phyloP scores from a whole-genome alignment of 164 flowering plant species.

The Cinnamomum chago region DNA sequence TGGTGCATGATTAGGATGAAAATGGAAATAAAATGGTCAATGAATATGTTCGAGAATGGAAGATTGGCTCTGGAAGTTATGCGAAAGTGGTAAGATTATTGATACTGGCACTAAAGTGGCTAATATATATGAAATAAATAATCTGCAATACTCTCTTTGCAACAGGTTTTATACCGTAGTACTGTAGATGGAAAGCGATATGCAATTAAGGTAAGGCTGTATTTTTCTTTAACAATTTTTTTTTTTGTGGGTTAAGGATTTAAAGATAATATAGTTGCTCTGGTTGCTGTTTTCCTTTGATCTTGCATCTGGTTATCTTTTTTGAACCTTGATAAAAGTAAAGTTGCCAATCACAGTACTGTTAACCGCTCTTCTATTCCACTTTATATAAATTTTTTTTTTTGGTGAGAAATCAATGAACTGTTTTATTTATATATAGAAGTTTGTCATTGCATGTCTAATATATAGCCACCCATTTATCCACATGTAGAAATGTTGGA shows the following conservation, averaged over 20 bases:
- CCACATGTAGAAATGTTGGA: not conserved
- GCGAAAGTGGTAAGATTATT: constrained; percentile 81
- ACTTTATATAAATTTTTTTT: not conserved
- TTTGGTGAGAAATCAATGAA: not conserved
- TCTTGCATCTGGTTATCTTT: not conserved
- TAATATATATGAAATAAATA: not conserved
- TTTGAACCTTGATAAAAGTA: not conserved
- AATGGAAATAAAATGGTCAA: constrained; percentile 85
- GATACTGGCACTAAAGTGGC: not conserved
- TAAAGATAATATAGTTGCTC: not conserved
- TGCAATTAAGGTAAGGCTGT: constrained; percentile 68
- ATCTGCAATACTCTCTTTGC: not conserved
- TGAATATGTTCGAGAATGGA: constrained; percentile 76
- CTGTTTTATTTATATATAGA: not conserved
- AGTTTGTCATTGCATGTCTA: not conserved
- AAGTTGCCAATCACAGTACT: not conserved
- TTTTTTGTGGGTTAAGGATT: not conserved
- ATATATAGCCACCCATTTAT: not conserved
- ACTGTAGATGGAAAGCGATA: constrained; percentile 53
- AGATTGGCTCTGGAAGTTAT: constrained; percentile 92
- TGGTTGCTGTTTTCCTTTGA: not conserved
- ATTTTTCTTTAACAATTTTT: not conserved
- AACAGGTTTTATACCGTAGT: constrained; percentile 80
- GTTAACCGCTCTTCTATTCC: not conserved
- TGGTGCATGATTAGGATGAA: constrained; percentile 55